phyloP scores from a whole-genome alignment of 2,329 filamentous ascomycete genomes.

The Botrytis squamosa region DNA sequence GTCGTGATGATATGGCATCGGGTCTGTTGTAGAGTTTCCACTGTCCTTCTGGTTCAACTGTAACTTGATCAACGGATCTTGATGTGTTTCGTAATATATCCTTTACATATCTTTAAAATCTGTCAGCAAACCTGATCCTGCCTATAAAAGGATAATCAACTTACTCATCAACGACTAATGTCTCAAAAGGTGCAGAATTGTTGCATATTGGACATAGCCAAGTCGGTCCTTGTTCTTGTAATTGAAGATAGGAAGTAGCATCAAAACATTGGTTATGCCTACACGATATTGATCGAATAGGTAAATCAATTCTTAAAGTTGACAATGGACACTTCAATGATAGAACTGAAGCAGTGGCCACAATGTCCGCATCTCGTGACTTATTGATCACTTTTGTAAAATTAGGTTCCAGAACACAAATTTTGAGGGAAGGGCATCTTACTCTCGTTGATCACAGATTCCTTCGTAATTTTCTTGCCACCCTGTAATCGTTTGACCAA shows the following conservation, averaged over 20 bases:
- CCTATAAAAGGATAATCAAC: conserved; percentile 38
- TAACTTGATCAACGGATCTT: conserved; percentile 75
- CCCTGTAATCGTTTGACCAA: conserved; percentile 66
- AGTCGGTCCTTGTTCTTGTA: conserved; percentile 94
- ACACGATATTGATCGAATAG: conserved; percentile 77
- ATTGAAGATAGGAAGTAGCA: conserved; percentile 82
- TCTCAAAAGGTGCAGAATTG: conserved; percentile 76
- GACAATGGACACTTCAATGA: conserved; percentile 92
- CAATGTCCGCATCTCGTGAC: conserved; percentile 83
- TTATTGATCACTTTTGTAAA: conserved; percentile 68
- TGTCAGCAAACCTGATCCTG: conserved; percentile 24
- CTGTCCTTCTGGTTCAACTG: conserved; percentile 79
- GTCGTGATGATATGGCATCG: conserved; percentile 25
- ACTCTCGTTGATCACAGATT: conserved; percentile 83
- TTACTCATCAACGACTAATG: conserved; percentile 83
- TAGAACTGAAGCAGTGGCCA: conserved; percentile 82
- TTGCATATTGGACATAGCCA: conserved; percentile 97
- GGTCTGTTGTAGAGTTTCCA: conserved; percentile 55
- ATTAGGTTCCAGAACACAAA: conserved; percentile 9
- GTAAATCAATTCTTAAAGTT: conserved; percentile 75
- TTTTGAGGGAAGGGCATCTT: conserved; percentile 40
- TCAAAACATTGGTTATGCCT: conserved; percentile 95
- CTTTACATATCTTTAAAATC: conserved; percentile 67
- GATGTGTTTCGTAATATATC: conserved; percentile 79
- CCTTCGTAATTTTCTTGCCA: conserved; percentile 72